A percentile compares a stretch with the other conserved stretches of the same genome.
phyloP scores from a whole-genome alignment of 768 basidiomycete genomes.

The Lepiota subincarnata region DNA sequence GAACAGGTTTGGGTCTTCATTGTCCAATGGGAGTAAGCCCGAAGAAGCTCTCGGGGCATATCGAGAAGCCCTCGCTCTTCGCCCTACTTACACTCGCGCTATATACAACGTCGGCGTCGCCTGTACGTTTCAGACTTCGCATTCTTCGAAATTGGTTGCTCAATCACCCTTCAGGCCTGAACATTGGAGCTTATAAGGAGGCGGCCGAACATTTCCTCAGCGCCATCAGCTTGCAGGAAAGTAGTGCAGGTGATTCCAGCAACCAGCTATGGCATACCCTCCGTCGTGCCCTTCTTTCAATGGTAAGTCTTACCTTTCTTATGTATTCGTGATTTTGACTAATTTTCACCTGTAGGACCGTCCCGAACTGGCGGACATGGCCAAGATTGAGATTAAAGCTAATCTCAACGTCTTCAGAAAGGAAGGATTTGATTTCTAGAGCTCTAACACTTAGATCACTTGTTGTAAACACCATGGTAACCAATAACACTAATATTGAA shows the following conservation, averaged over 20 bases:
- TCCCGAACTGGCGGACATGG: conserved; percentile 73
- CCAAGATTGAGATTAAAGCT: conserved; percentile 56
- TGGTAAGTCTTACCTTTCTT: conserved; percentile 50
- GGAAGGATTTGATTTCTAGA: conserved; percentile 88
- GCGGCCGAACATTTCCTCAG: conserved; percentile 94
- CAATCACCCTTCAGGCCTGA: conserved; percentile 58
- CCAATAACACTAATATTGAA: not conserved
- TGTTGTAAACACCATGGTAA: not conserved
- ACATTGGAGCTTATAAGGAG: conserved; percentile 93
- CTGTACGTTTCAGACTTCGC: conserved; percentile 50
- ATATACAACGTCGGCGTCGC: conserved; percentile 98
- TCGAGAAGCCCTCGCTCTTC: conserved; percentile 80
- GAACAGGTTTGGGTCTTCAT: conserved; percentile 92
- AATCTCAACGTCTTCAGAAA: conserved; percentile 70
- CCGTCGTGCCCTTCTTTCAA: conserved; percentile 69
- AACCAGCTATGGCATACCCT: conserved; percentile 90
- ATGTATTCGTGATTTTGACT: conserved; percentile 4
- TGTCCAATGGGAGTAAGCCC: conserved; percentile 92
- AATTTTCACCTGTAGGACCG: conserved; percentile 53
- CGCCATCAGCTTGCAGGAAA: conserved; percentile 75
- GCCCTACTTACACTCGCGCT: conserved; percentile 95
- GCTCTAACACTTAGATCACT: not conserved
- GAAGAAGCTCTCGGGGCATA: conserved; percentile 93
- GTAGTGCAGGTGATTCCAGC: conserved; percentile 65
- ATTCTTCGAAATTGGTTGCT: conserved; percentile 6